phyloP scores from a whole-genome alignment of 2,329 filamentous ascomycete genomes.

The Alternaria dauci region DNA sequence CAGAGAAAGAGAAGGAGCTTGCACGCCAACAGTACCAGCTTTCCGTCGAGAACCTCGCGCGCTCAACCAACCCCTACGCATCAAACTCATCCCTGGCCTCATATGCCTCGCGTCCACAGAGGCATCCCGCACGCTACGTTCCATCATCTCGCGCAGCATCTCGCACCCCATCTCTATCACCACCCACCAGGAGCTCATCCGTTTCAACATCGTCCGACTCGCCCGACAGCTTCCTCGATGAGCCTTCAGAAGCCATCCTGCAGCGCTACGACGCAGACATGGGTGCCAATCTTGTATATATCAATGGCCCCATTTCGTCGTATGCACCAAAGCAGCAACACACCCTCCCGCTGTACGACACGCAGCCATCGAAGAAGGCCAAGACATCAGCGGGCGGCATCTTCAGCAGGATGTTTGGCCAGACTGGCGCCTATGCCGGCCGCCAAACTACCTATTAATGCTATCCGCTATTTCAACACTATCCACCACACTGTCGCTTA shows the following conservation, averaged over 20 bases:
- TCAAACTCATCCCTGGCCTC: slow-evolving; percentile 45
- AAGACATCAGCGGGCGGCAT: slow-evolving; percentile 48
- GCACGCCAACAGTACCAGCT: slow-evolving; percentile 50
- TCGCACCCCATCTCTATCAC: slow-evolving; percentile 60
- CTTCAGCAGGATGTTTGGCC: slow-evolving; percentile 51
- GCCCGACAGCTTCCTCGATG: slow-evolving; percentile 46
- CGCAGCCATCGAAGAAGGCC: slow-evolving; percentile 52
- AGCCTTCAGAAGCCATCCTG: slow-evolving; percentile 42
- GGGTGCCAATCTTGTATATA: slow-evolving; percentile 56
- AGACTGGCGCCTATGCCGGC: slow-evolving; percentile 35
- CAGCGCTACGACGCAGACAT: slow-evolving; percentile 55
- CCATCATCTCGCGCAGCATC: slow-evolving; percentile 51
- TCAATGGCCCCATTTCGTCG: slow-evolving; percentile 45
- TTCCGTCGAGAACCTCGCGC: slow-evolving; percentile 52
- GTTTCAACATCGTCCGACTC: slow-evolving; percentile 45
- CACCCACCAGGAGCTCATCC: slow-evolving; percentile 54
- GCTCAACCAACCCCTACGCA: slow-evolving; percentile 47
- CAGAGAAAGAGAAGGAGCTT: slow-evolving; percentile 54
- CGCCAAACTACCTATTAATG: slow-evolving; percentile 45
- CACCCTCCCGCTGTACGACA: slow-evolving; percentile 49
- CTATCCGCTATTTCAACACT: slow-evolving; percentile 34
- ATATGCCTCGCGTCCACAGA: slow-evolving; percentile 41
- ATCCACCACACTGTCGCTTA: slow-evolving; percentile 37
- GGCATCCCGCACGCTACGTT: slow-evolving; percentile 36
- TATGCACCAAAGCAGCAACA: slow-evolving; percentile 43